Evolutionary conservation across 805 yeast species (phyloP).

Genomic region (Novakomyces olei): DNA sequence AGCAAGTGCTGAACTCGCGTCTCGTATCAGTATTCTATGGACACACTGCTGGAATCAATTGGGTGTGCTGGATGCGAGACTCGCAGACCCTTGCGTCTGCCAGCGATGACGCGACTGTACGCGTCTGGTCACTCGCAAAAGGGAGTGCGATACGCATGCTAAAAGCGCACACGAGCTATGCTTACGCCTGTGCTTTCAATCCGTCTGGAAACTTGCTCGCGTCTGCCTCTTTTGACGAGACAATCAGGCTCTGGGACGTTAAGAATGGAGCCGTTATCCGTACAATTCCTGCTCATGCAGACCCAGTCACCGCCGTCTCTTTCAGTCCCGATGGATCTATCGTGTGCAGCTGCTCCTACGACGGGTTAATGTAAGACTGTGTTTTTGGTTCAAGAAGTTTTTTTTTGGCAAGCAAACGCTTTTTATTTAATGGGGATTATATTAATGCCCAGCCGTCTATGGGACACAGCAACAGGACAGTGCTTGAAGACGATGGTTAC

Average conservation of each 20-base stretch:
- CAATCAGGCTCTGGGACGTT: constrained; percentile 77
- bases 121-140: constrained; percentile 34
- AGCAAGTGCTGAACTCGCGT: no score
- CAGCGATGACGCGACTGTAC: constrained; percentile 63
- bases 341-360: constrained; percentile 69
- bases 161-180: constrained; percentile 68
- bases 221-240: constrained; percentile 77
- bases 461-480: constrained; percentile 75
- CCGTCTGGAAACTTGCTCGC: constrained; percentile 55
- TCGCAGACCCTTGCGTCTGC: constrained; percentile 54
- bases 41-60: constrained; percentile 53
- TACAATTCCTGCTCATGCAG: constrained; percentile 79
- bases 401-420: constrained; percentile 7
- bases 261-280: constrained; percentile 44
- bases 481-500: constrained; percentile 76
- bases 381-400: constrained; percentile 5
- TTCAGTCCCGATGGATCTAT: constrained; percentile 61
- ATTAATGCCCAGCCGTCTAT: no score
- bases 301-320: constrained; percentile 60
- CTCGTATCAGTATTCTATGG: no score
- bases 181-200: constrained; percentile 48
- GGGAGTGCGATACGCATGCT: constrained; percentile 20
- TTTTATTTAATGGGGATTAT: no score
- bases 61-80: constrained; percentile 58
- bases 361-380: constrained; percentile 84